A percentile compares a stretch with the other conserved stretches of the same genome.
These are phyloP conservation scores for Jatropha curcas DNA, from an alignment of 345 rosid species.

Conservation along the genomic window DNA sequence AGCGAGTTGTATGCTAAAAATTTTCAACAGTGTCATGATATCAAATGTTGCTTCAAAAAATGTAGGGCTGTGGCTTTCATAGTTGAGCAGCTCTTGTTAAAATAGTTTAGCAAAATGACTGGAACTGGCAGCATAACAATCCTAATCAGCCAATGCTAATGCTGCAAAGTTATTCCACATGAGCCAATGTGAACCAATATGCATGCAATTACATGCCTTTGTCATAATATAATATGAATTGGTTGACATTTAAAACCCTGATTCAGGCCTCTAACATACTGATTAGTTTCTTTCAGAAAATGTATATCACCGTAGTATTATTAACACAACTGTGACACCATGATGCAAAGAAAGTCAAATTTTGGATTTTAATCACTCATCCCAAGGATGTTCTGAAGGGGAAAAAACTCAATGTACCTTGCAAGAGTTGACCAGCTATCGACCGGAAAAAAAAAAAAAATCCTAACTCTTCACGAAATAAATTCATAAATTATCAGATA, in stretches of 20 bases:
- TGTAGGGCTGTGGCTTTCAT: neutral
- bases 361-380: neutral
- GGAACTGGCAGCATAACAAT: neutral
- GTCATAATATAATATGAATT: neutral
- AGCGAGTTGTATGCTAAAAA: too few relatives aligned
- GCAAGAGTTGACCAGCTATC: neutral
- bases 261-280: neutral
- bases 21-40: neutral
- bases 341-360: neutral
- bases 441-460: neutral
- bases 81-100: neutral
- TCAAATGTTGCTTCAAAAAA: neutral
- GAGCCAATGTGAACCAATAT: neutral
- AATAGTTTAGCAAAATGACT: neutral
- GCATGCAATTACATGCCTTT: neutral
- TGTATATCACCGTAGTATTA: neutral
- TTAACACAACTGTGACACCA: neutral
- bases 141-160: too few relatives aligned
- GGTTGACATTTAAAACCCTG: neutral
- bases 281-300: neutral
- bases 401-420: neutral
- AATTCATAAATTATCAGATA: conserved; percentile 1
- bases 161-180: neutral
- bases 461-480: neutral
- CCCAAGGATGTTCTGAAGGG: neutral